A percentile compares a stretch with the other conserved stretches of the same genome.
phyloP scores from a whole-genome alignment of 1,284 basidiomycete species.

The Coniferiporia weirii region DNA sequence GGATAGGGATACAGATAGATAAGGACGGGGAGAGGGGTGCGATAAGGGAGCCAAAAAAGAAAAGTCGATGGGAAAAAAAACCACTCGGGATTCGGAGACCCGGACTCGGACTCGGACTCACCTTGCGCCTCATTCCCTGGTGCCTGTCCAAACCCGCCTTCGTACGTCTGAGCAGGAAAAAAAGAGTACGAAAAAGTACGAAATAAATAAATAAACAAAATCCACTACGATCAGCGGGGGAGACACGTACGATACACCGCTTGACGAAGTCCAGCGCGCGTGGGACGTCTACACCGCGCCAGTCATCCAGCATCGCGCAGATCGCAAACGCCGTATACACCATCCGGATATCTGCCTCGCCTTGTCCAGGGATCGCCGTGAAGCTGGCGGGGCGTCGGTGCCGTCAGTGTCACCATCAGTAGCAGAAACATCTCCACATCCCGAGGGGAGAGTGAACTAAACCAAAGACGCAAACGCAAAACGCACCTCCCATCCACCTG shows the following conservation, averaged over 20 bases:
- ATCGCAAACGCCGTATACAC: conserved; percentile 88
- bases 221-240: background rate
- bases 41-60: background rate
- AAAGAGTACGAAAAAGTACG: too few relatives aligned
- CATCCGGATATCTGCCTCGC: conserved; percentile 76
- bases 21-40: background rate
- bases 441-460: too few relatives aligned
- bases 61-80: conserved; percentile 1
- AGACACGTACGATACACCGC: conserved; percentile 58
- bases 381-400: conserved; percentile 50
- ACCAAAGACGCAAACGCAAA: background rate
- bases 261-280: conserved; percentile 59
- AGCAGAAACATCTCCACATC: too few relatives aligned
- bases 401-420: too few relatives aligned
- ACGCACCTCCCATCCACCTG: conserved; percentile 74
- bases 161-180: conserved; percentile 87
- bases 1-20: background rate
- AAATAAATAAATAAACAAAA: too few relatives aligned
- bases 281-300: conserved; percentile 64
- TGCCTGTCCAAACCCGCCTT: conserved; percentile 87
- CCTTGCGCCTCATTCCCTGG: conserved; percentile 84
- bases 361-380: conserved; percentile 59
- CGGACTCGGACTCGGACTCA: too few relatives aligned
- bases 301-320: conserved; percentile 71
- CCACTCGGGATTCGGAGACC: too few relatives aligned